phyloP scores from a whole-genome alignment of 139 green algal genomes.

The Chlorella sp. region DNA sequence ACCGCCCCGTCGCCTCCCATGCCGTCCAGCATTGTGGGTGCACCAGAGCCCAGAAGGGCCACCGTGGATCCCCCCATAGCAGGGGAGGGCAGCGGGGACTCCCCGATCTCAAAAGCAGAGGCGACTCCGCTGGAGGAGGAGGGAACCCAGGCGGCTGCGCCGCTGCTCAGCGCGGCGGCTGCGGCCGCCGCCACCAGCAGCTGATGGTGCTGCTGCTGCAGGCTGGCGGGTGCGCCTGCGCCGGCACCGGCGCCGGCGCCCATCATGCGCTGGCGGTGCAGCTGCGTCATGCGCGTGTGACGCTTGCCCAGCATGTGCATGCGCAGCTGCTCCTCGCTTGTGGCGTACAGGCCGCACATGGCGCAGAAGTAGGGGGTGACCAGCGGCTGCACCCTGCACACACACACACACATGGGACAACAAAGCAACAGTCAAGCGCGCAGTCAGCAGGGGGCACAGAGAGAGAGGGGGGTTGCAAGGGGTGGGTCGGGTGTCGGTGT shows the following conservation, averaged over 20 bases:
- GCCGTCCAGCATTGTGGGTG: neutral
- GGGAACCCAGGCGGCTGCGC: neutral
- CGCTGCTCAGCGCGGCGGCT: neutral
- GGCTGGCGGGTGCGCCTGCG: neutral
- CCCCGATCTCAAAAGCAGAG: neutral
- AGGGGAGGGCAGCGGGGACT: slow-evolving; percentile 3
- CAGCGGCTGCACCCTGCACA: slow-evolving; percentile 28
- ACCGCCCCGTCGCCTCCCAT: neutral
- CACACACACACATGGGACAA: too few species aligned
- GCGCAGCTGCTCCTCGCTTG: slow-evolving; percentile 42
- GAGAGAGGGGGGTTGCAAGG: neutral
- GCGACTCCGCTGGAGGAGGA: neutral
- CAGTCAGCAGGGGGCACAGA: neutral
- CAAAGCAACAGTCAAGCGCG: too few species aligned
- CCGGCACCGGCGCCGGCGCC: neutral
- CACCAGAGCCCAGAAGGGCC: neutral
- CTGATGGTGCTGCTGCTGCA: slow-evolving; percentile 37
- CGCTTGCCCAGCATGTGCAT: slow-evolving; percentile 43
- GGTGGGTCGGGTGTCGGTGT: too few species aligned
- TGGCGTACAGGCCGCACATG: slow-evolving; percentile 39
- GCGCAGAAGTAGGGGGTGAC: slow-evolving; percentile 42
- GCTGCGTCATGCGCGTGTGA: slow-evolving; percentile 32
- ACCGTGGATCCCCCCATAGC: neutral
- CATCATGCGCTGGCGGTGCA: slow-evolving; percentile 28
- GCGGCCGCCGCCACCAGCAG: neutral